Evolutionary conservation across 306 rosid species (phyloP).

Genomic region (Erythrophleum fordii): DNA sequence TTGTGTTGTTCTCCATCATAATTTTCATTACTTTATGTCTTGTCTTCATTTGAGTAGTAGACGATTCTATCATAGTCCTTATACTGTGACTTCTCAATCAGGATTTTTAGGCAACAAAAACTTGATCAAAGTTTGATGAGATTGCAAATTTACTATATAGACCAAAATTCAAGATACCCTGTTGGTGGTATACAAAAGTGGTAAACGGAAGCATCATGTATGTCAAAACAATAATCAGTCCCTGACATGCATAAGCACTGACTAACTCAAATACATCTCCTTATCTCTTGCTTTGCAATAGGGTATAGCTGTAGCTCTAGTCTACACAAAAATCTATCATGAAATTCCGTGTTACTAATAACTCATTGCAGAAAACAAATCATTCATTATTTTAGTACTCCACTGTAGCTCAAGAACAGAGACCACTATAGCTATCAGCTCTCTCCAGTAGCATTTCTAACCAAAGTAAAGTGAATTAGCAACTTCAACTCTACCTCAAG

Average conservation of each 20-base stretch:
- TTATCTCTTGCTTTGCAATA: neutral
- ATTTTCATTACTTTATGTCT: neutral
- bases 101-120: neutral
- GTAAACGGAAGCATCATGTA: no score
- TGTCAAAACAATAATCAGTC: neutral
- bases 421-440: neutral
- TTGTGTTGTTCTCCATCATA: neutral
- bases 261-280: neutral
- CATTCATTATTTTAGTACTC: neutral
- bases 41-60: neutral
- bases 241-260: neutral
- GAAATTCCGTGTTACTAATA: neutral
- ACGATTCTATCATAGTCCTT: neutral
- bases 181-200: neutral
- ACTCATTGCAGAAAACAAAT: neutral
- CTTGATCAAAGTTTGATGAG: neutral
- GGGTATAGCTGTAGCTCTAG: neutral
- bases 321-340: neutral
- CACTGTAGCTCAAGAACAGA: neutral
- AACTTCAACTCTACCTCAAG: constrained; percentile 4
- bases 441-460: neutral
- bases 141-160: neutral
- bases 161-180: neutral
- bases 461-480: neutral
- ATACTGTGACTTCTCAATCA: neutral